Evolutionary conservation across 1,284 basidiomycete species (phyloP).

Genomic region (Puccinia horiana): DNA sequence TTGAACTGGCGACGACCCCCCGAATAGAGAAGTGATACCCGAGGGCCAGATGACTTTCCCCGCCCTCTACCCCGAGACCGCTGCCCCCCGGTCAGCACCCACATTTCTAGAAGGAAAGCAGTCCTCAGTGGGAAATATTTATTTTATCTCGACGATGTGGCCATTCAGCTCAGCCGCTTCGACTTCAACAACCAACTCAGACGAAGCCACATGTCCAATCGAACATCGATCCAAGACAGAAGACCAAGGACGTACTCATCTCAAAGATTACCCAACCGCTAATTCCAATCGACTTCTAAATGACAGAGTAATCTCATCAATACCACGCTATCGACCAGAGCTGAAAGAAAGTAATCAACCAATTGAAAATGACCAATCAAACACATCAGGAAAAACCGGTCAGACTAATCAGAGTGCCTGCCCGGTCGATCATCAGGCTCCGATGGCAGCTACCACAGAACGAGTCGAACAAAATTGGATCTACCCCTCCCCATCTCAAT

Average conservation of each 20-base stretch:
- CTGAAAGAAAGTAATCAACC: conserved; percentile 24
- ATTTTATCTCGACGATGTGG: conserved; percentile 5
- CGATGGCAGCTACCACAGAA: conserved; percentile 9
- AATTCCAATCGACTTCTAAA: conserved; percentile 26
- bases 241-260: neutral
- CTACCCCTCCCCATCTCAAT: conserved; percentile 96
- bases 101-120: neutral
- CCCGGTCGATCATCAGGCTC: conserved; percentile 49
- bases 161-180: conserved; percentile 17
- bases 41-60: neutral
- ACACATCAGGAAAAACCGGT: conserved; percentile 18
- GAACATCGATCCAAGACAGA: neutral
- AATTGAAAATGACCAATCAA: neutral
- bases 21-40: neutral
- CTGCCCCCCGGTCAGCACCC: neutral
- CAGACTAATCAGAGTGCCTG: conserved; percentile 30
- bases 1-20: neutral
- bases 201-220: neutral
- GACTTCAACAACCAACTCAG: neutral
- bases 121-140: neutral
- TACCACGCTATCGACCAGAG: conserved; percentile 66
- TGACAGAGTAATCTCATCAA: conserved; percentile 79
- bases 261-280: neutral
- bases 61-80: neutral
- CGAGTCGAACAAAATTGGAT: conserved; percentile 67